A percentile compares a stretch with the other conserved stretches of the same genome.
Conservation (phyloP, 2,329 filamentous ascomycete species). For the Fusarium agapanthi region DNA sequence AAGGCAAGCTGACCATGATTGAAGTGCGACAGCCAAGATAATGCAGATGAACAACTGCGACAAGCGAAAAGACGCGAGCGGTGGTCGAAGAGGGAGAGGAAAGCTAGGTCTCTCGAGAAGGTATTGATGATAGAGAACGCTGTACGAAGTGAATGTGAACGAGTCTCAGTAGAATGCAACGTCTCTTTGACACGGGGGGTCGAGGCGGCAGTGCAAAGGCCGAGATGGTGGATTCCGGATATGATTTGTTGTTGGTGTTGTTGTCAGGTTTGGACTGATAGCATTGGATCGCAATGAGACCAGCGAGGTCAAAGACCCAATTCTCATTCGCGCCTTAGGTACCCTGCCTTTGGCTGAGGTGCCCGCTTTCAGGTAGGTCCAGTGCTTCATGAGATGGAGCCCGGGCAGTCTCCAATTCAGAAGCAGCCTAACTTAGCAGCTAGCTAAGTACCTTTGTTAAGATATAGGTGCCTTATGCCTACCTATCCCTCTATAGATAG, state of each 20-base stretch:
- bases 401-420: conserved; percentile 9
- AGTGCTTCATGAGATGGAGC: conserved; percentile 12
- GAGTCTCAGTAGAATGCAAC: not conserved
- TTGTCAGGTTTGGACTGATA: conserved; percentile 36
- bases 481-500: too few relatives aligned
- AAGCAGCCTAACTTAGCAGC: not conserved
- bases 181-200: conserved; percentile 29
- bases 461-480: too few relatives aligned
- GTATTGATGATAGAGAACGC: not conserved
- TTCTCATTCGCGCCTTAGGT: conserved; percentile 35
- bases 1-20: conserved; percentile 48
- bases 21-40: conserved; percentile 34
- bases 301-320: conserved; percentile 34
- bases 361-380: conserved; percentile 1
- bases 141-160: not conserved
- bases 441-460: too few relatives aligned
- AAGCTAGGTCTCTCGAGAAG: conserved; percentile 24
- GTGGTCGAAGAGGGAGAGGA: conserved; percentile 26
- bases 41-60: conserved; percentile 36
- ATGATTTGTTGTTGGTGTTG: conserved; percentile 33
- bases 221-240: conserved; percentile 8
- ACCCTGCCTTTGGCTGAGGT: conserved; percentile 6
- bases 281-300: conserved; percentile 31
- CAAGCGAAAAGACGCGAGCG: conserved; percentile 43
- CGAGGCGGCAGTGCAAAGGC: conserved; percentile 17